phyloP scores from a whole-genome alignment of 2,329 filamentous ascomycete genomes.

The Neodidymelliopsis sp. region DNA sequence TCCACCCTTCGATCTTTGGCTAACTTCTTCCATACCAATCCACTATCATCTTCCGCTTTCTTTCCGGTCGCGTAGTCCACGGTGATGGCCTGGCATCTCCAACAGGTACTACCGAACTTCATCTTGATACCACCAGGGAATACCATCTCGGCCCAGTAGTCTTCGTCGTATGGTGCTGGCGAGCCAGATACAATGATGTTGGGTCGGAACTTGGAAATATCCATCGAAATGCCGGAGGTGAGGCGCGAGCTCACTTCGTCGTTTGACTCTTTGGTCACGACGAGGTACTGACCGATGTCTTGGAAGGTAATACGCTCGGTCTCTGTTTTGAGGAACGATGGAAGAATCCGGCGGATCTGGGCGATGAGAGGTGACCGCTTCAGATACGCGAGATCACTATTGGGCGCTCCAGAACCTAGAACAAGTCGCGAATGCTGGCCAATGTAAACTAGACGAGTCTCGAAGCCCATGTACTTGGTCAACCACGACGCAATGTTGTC shows the following conservation, averaged over 20 bases:
- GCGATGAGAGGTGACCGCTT: slow-evolving; percentile 20
- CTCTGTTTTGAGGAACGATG: slow-evolving; percentile 40
- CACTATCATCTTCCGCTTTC: slow-evolving; percentile 62
- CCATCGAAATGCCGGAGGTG: slow-evolving; percentile 58
- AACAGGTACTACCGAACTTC: slow-evolving; percentile 62
- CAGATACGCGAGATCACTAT: slow-evolving; percentile 21
- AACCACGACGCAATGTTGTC: slow-evolving; percentile 68
- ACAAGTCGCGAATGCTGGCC: slow-evolving; percentile 67
- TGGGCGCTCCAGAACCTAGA: slow-evolving; percentile 66
- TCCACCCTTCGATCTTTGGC: slow-evolving; percentile 76
- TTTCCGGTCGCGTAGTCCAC: slow-evolving; percentile 74
- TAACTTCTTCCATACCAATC: slow-evolving; percentile 72
- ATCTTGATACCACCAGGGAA: slow-evolving; percentile 49
- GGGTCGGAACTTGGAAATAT: slow-evolving; percentile 74
- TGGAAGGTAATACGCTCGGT: slow-evolving; percentile 47
- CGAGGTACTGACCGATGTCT: slow-evolving; percentile 28
- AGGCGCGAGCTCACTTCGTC: slow-evolving; percentile 53
- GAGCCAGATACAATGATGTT: slow-evolving; percentile 74
- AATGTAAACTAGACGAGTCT: slow-evolving; percentile 69
- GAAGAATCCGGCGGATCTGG: slow-evolving; percentile 46
- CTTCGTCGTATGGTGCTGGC: slow-evolving; percentile 68
- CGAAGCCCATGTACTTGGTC: slow-evolving; percentile 57
- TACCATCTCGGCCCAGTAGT: slow-evolving; percentile 72
- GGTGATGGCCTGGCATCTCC: slow-evolving; percentile 72
- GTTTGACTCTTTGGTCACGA: slow-evolving; percentile 26